phyloP scores from a whole-genome alignment of 179 eudicot genomes.

The Camellia oleifera region DNA sequence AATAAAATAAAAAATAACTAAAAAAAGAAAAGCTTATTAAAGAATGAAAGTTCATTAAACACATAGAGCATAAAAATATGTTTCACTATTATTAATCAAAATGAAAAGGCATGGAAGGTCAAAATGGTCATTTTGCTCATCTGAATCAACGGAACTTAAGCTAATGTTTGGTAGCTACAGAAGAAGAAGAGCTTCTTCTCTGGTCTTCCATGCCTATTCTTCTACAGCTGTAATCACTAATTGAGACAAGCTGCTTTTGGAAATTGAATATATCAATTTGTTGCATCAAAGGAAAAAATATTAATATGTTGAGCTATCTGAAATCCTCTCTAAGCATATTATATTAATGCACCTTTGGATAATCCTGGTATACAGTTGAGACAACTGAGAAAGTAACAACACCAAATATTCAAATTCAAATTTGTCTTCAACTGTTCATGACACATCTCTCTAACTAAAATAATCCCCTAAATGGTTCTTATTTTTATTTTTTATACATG shows the following conservation, averaged over 20 bases:
- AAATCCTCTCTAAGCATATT: not conserved
- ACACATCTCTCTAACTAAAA: constrained; percentile 13
- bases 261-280: not conserved
- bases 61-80: too few relatives aligned
- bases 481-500: too few relatives aligned
- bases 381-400: constrained; percentile 26
- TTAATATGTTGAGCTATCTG: not conserved
- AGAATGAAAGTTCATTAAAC: too few relatives aligned
- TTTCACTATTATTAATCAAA: too few relatives aligned
- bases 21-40: too few relatives aligned
- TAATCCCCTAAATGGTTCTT: constrained; percentile 11
- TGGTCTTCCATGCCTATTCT: constrained; percentile 5
- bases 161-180: constrained; percentile 20
- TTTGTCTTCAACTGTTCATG: constrained; percentile 13
- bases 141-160: constrained; percentile 15
- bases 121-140: constrained; percentile 19
- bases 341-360: constrained; percentile 4
- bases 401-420: constrained; percentile 13
- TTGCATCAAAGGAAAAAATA: not conserved
- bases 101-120: not conserved
- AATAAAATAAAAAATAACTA: too few relatives aligned
- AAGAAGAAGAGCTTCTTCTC: constrained; percentile 9
- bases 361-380: constrained; percentile 20
- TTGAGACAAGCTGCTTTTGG: not conserved
- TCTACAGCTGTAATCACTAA: constrained; percentile 27